Base-by-base conservation (phyloP, 805 yeast species). In the Saccharomycopsis schoenii region DNA sequence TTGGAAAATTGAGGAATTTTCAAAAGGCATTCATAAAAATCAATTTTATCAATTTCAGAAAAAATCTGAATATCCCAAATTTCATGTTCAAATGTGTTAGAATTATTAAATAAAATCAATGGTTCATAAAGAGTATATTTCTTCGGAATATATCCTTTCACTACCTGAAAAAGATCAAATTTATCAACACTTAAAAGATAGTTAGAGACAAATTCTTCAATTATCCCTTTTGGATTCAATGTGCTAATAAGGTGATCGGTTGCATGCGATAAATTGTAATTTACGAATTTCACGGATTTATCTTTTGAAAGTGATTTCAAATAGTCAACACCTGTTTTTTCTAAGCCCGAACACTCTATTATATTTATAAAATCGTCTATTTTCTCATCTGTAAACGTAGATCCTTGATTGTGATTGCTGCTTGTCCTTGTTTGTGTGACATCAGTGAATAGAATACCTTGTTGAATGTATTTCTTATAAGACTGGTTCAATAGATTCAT, bases 71-170 rank as follows among this genome's bases (percentile, higher is more conserved):
- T 50, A 2, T 60, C 55, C 56, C 57, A 56, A 9, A 55, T 10
- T n/a, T 40, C 24, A 54, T 40, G 10, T 11, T 59, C 60, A 57
- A 57, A 50, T 55, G 39, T 55, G 12, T 72, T 75, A 0, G 80
- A 68, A 15, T 47, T 47, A 50, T 80, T 77, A 58, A 88, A 77
- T 10, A 88, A 73, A 0, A 86, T 70, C 79, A 88, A 70, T 0
- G 96, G 94, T 0, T 84, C 82, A 67, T 88, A 88, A 0, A 85
- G 64, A 0, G 85, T 75, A 77, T 83, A 87, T 65, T 82, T 79
- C 56, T 76, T 77, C 1, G 88, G 88, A 47, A 47, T 47, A 21
- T 47, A 15, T 1, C 34, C 24, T 15, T 24, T 47, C 17, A 47
- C 52, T 11, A 24, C 14, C n/a, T 47, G 52, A 34, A 47, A 47